Conservation (phyloP, 1,139 yeast species). For the Pichia inconspicua region DNA sequence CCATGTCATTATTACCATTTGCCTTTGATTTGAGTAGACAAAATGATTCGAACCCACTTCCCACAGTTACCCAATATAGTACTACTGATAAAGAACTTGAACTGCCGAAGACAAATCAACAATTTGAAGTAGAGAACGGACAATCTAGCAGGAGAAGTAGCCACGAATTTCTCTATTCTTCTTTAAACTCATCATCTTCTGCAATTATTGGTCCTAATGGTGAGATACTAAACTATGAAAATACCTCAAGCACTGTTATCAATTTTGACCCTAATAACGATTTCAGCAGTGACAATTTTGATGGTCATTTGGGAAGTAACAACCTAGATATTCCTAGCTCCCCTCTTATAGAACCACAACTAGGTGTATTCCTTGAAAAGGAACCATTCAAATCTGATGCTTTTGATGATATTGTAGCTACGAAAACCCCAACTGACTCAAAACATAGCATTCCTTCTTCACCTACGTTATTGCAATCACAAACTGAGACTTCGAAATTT, state of each 20-base stretch:
- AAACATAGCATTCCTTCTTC: slow-evolving; percentile 11
- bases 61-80: neutral
- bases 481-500: neutral
- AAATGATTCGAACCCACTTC: slow-evolving; percentile 6
- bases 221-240: neutral
- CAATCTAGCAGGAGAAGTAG: neutral
- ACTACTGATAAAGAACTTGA: neutral
- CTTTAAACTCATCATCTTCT: slow-evolving; percentile 12
- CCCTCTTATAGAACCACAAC: slow-evolving; percentile 10
- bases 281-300: slow-evolving; percentile 8
- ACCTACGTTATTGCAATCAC: slow-evolving; percentile 7
- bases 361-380: neutral
- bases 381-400: slow-evolving; percentile 10
- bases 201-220: slow-evolving; percentile 1
- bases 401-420: slow-evolving; percentile 9
- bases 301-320: neutral
- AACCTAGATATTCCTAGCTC: slow-evolving; percentile 16
- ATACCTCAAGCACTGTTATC: slow-evolving; percentile 9
- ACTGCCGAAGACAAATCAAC: neutral
- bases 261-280: neutral
- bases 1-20: slow-evolving; percentile 22
- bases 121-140: neutral
- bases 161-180: slow-evolving; percentile 3
- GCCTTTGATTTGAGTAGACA: slow-evolving; percentile 22
- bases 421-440: neutral